A percentile compares a stretch with the other conserved stretches of the same genome.
phyloP scores from a whole-genome alignment of 208 protist species.

The Giardia muris region DNA sequence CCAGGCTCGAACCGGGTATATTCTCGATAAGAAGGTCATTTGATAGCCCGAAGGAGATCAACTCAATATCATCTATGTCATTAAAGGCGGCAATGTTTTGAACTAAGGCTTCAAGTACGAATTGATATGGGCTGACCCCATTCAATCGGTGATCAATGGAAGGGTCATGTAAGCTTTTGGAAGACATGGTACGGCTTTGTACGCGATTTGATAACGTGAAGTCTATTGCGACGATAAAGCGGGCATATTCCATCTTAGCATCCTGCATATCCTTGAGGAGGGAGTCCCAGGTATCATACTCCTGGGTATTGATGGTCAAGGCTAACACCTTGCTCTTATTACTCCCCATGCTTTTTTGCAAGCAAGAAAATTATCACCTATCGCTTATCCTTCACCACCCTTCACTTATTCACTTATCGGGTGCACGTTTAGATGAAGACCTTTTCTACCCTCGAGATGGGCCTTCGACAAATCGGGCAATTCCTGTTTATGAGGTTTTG shows the following conservation, averaged over 20 bases:
- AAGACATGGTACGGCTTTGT: background rate
- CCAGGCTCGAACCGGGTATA: background rate
- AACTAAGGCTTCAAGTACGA: background rate
- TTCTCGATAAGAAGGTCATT: background rate
- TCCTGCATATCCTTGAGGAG: background rate
- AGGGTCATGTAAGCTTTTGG: background rate
- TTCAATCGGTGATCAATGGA: background rate
- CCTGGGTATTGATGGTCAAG: background rate
- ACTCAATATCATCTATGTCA: background rate
- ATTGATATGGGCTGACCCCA: background rate
- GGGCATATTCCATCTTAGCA: background rate
- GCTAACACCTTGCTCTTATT: background rate
- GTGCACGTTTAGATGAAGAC: background rate
- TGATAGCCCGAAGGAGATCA: background rate
- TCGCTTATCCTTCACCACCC: too few relatives aligned
- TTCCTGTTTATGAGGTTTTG: background rate
- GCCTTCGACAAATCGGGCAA: background rate
- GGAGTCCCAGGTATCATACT: background rate
- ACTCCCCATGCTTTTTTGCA: background rate
- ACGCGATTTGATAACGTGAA: background rate
- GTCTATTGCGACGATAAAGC: background rate
- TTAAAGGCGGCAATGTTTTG: background rate
- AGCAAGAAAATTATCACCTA: too few relatives aligned
- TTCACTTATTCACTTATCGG: too few relatives aligned
- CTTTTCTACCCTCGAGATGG: background rate